phyloP scores from a whole-genome alignment of 2,329 filamentous ascomycete genomes.

The Apiospora kogelbergensis region DNA sequence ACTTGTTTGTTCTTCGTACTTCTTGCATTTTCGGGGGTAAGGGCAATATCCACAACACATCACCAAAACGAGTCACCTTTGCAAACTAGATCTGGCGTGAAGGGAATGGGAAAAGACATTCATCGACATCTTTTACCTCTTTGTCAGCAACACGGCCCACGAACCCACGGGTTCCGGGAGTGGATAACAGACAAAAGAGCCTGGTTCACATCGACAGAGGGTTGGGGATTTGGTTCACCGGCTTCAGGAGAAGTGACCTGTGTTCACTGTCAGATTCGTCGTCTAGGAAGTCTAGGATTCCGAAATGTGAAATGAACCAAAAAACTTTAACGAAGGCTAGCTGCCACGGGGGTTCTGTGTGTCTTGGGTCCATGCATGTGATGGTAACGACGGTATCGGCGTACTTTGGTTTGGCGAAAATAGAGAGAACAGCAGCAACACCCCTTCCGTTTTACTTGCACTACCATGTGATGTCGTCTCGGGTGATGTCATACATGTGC shows the following conservation, averaged over 20 bases:
- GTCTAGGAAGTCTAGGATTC: slow-evolving; percentile 32
- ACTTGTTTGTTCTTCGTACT: slow-evolving; percentile 23
- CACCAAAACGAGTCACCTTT: slow-evolving; percentile 28
- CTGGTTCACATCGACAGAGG: slow-evolving; percentile 14
- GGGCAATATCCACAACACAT: slow-evolving; percentile 26
- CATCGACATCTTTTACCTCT: slow-evolving; percentile 27
- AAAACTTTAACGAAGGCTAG: slow-evolving; percentile 15
- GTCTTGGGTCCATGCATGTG: slow-evolving; percentile 7
- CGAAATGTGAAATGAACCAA: slow-evolving; percentile 37
- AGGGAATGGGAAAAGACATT: slow-evolving; percentile 31
- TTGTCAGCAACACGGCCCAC: slow-evolving; percentile 25
- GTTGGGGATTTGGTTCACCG: slow-evolving; percentile 16
- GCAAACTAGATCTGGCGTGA: slow-evolving; percentile 36
- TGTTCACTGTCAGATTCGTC: slow-evolving; percentile 35
- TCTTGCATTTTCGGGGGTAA: slow-evolving; percentile 28
- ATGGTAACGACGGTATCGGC: slow-evolving; percentile 8
- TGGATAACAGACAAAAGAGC: slow-evolving; percentile 11
- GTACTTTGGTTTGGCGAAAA: slow-evolving; percentile 8
- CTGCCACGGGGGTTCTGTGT: slow-evolving; percentile 3
- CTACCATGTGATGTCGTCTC: neutral
- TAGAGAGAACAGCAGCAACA: slow-evolving; percentile 6
- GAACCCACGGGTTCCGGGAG: slow-evolving; percentile 22
- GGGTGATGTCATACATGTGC: neutral
- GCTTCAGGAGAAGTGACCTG: slow-evolving; percentile 28
- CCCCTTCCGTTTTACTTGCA: neutral